phyloP scores from a whole-genome alignment of 352 stramenopile species.

The Phytophthora fragariae region DNA sequence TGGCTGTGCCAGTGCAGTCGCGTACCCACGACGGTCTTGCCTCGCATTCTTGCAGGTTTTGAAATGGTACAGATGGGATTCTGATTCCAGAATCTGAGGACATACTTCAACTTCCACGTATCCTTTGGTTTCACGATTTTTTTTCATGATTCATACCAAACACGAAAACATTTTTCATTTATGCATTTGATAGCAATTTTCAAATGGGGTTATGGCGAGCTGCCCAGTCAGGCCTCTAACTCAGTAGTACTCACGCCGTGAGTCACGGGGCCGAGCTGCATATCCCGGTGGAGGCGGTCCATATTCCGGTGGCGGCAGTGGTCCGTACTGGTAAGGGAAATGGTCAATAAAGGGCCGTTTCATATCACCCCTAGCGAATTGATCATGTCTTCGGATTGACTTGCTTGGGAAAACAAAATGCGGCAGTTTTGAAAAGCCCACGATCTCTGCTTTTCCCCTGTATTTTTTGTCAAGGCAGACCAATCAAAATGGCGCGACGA shows the following conservation, averaged over 20 bases:
- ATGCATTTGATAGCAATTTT: neutral
- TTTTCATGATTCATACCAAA: too few relatives aligned
- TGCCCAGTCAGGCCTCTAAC: neutral
- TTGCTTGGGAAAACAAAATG: too few relatives aligned
- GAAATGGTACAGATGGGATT: neutral
- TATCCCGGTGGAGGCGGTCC: constrained; percentile 28
- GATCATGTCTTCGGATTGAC: too few relatives aligned
- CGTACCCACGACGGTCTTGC: constrained; percentile 59
- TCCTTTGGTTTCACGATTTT: too few relatives aligned
- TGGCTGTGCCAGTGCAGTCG: constrained; percentile 81
- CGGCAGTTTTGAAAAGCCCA: too few relatives aligned
- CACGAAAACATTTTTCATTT: neutral
- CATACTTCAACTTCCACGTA: neutral
- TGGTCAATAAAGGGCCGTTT: too few relatives aligned
- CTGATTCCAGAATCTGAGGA: constrained; percentile 15
- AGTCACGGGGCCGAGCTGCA: constrained; percentile 13
- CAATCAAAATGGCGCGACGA: too few relatives aligned
- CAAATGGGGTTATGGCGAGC: too few relatives aligned
- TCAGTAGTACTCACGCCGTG: constrained; percentile 26
- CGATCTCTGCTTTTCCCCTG: too few relatives aligned
- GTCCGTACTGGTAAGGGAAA: constrained; percentile 6
- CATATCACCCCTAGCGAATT: too few relatives aligned
- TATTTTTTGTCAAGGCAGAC: too few relatives aligned
- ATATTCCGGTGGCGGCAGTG: constrained; percentile 26
- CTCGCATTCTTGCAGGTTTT: constrained; percentile 17